Evolutionary conservation across 768 basidiomycete genomes (phyloP).

Genomic region (Podaxis carcinomalis): DNA sequence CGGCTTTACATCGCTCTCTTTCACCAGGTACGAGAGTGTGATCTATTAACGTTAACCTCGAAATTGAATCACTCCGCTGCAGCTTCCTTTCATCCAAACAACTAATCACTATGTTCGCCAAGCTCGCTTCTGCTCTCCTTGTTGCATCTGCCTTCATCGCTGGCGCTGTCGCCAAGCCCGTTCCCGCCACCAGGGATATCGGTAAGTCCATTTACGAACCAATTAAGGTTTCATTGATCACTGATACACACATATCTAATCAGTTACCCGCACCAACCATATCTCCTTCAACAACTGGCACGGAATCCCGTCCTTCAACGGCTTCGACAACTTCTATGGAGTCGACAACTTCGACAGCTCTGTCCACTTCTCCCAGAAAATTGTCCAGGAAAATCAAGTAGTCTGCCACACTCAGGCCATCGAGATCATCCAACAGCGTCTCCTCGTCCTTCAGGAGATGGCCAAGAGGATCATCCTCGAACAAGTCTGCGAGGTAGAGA

Average conservation of each 20-base stretch:
- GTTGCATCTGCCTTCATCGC: slow-evolving; percentile 18
- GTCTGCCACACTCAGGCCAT: slow-evolving; percentile 29
- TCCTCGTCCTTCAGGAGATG: slow-evolving; percentile 37
- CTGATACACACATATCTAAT: neutral
- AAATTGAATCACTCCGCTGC: neutral
- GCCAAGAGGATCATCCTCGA: slow-evolving; percentile 30
- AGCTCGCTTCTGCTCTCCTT: slow-evolving; percentile 16
- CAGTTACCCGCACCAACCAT: neutral
- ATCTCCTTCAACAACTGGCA: slow-evolving; percentile 32
- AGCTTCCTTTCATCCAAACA: slow-evolving; percentile 7
- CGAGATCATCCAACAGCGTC: slow-evolving; percentile 32
- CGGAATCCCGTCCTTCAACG: slow-evolving; percentile 24
- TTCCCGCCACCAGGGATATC: slow-evolving; percentile 2
- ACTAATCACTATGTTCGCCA: slow-evolving; percentile 20
- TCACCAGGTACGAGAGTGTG: neutral
- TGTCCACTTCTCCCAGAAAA: slow-evolving; percentile 25
- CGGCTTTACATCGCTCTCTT: neutral
- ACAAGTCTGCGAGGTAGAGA: slow-evolving; percentile 32
- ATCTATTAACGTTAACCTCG: neutral
- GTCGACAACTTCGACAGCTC: slow-evolving; percentile 29
- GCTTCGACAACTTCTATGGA: slow-evolving; percentile 36
- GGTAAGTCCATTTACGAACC: neutral
- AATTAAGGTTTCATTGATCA: neutral
- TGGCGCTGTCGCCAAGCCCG: slow-evolving; percentile 16
- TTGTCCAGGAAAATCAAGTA: slow-evolving; percentile 27